Evolutionary conservation across 2,329 filamentous ascomycete species (phyloP).

Genomic region (Domatiomyces globalis): DNA sequence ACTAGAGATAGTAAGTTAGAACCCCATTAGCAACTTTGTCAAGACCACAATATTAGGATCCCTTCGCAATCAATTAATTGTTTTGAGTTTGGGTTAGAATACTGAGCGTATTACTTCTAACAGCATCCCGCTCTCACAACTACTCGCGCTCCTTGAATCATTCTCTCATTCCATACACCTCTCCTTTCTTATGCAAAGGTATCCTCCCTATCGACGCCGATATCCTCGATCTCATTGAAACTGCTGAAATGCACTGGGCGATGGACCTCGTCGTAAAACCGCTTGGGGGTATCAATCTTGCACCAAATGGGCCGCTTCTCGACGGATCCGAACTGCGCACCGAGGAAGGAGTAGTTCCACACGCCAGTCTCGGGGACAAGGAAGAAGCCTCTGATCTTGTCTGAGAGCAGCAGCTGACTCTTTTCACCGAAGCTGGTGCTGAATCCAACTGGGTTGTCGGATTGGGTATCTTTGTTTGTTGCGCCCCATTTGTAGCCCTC

Average conservation of each 20-base stretch:
- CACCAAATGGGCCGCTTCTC: conserved; percentile 87
- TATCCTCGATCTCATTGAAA: conserved; percentile 93
- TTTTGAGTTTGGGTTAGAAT: too few relatives aligned
- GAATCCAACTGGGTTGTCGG: conserved; percentile 90
- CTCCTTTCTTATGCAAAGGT: conserved; percentile 60
- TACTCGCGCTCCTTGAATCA: neutral
- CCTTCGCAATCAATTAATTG: too few relatives aligned
- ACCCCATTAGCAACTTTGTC: too few relatives aligned
- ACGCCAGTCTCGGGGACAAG: conserved; percentile 75
- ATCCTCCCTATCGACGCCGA: conserved; percentile 85
- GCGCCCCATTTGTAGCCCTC: conserved; percentile 92
- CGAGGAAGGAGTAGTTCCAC: conserved; percentile 99
- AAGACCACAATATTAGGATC: too few relatives aligned
- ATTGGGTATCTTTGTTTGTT: conserved; percentile 84
- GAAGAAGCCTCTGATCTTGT: conserved; percentile 92
- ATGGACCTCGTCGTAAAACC: conserved; percentile 88
- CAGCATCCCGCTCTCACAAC: neutral
- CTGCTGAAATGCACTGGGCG: conserved; percentile 91
- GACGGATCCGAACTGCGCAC: conserved; percentile 67
- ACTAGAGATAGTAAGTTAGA: too few relatives aligned
- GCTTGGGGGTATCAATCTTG: conserved; percentile 73
- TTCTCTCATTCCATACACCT: neutral
- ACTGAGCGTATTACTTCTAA: neutral
- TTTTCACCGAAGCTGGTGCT: conserved; percentile 86
- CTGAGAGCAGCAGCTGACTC: conserved; percentile 81